Evolutionary conservation across 352 stramenopile genomes (phyloP).

Genomic region (Phytophthora tentaculata): DNA sequence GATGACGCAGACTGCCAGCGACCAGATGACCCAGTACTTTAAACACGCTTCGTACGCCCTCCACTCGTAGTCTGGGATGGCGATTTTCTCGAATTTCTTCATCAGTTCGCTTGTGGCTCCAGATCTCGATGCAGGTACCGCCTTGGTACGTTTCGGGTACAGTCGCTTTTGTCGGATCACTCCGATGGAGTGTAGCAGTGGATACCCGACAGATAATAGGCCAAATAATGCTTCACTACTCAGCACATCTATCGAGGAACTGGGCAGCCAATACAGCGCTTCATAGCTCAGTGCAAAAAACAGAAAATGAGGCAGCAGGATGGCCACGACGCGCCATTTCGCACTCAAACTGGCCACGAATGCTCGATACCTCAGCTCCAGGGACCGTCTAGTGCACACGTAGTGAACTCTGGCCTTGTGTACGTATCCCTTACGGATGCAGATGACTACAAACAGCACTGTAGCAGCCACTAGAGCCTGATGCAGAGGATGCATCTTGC

Average conservation of each 20-base stretch:
- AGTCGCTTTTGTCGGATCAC: constrained; percentile 65
- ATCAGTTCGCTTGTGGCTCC: constrained; percentile 28
- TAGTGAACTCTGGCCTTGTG: constrained; percentile 60
- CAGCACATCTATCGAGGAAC: constrained; percentile 53
- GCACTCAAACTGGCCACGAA: constrained; percentile 74
- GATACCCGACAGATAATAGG: constrained; percentile 70
- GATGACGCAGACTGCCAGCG: constrained; percentile 47
- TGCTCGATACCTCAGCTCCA: constrained; percentile 70
- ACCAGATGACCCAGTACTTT: constrained; percentile 89
- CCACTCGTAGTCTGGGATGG: constrained; percentile 60
- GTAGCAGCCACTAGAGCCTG: constrained; percentile 48
- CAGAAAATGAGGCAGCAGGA: constrained; percentile 71
- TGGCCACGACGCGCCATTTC: constrained; percentile 65
- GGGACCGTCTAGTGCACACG: constrained; percentile 46
- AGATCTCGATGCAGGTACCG: constrained; percentile 14
- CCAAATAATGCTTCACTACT: constrained; percentile 62
- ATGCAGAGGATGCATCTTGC: constrained; percentile 64
- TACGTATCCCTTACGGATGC: constrained; percentile 75
- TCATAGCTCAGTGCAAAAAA: constrained; percentile 71
- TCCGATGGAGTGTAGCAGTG: constrained; percentile 68
- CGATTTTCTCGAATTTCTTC: constrained; percentile 43
- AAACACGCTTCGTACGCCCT: constrained; percentile 75
- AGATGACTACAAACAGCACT: constrained; percentile 46
- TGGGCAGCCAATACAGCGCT: constrained; percentile 60
- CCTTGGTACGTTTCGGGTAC: constrained; percentile 40